A percentile compares a stretch with the other conserved stretches of the same genome.
Conservation (phyloP, 2,329 filamentous ascomycete species). For the Monosporascus sp. region DNA sequence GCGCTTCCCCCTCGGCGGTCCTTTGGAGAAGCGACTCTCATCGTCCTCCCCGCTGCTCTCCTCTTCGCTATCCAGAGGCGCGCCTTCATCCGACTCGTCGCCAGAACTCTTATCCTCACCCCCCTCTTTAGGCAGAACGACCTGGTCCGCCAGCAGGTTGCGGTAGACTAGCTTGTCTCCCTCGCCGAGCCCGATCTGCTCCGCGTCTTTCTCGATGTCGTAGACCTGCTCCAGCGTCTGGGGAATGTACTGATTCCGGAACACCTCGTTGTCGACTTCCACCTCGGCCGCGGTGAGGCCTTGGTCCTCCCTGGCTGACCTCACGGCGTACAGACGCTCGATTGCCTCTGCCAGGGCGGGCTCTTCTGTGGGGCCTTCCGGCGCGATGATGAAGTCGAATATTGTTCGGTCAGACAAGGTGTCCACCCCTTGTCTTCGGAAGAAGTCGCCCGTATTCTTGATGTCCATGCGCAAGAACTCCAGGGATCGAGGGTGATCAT, state of each 20-base stretch:
- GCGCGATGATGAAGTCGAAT: slow-evolving; percentile 74
- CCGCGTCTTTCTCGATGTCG: slow-evolving; percentile 86
- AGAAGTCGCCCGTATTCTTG: slow-evolving; percentile 94
- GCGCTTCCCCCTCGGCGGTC: slow-evolving; percentile 69
- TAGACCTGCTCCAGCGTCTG: slow-evolving; percentile 95
- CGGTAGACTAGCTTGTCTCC: slow-evolving; percentile 78
- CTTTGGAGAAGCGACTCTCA: slow-evolving; percentile 57
- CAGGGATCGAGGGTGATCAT: slow-evolving; percentile 85
- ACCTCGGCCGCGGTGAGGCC: slow-evolving; percentile 49
- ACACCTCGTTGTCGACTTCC: slow-evolving; percentile 84
- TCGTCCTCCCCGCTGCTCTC: slow-evolving; percentile 38
- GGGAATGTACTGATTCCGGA: slow-evolving; percentile 93
- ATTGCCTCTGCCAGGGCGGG: slow-evolving; percentile 56
- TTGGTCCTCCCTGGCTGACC: slow-evolving; percentile 43
- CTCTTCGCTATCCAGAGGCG: slow-evolving; percentile 36
- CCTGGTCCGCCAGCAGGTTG: slow-evolving; percentile 71
- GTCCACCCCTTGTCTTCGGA: slow-evolving; percentile 78
- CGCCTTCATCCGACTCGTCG: slow-evolving; percentile 44
- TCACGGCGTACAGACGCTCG: slow-evolving; percentile 59
- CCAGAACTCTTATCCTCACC: slow-evolving; percentile 30
- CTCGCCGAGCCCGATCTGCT: slow-evolving; percentile 67
- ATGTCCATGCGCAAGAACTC: slow-evolving; percentile 98
- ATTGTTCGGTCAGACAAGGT: slow-evolving; percentile 71
- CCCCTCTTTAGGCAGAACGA: slow-evolving; percentile 35
- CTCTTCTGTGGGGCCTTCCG: slow-evolving; percentile 54